Base-by-base conservation (phyloP, 2,329 filamentous ascomycete genomes). In the Ceratocystis albifundus region DNA sequence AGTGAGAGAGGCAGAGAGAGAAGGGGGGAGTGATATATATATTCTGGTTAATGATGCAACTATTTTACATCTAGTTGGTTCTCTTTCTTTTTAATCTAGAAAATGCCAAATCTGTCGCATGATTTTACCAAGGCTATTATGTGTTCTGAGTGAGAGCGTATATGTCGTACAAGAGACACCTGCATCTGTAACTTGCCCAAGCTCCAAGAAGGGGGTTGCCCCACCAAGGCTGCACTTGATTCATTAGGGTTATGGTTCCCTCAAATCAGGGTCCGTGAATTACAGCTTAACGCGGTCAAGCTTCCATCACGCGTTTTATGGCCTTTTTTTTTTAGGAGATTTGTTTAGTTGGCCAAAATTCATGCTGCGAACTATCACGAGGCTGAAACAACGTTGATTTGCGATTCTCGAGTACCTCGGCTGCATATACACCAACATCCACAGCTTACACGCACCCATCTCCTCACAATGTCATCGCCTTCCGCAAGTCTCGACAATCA, bases 401-500 rank as follows among this genome's bases (percentile, higher is more conserved):
- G 12, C 36, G 8, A 41, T 41, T 41, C 36, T 41, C 36, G 36
- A 41, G 12, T 25, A 57, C 53, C 53, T 12, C n/a, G 10, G 25
- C 53, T 59, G 2, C 53, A 57, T n/a, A 12, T 30, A 36, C 55
- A n/a, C 55, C 30, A 10, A n/a, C 4, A 32, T 59, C 3, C 10
- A 36, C 28, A 3, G 28, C 55, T n/a, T 20, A 22, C 12, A 15
- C 41, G 36, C 30, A 44, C 62, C 4, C 25, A 17, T 12, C 30
- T 62, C 36, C 20, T 17, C 62, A 36, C 30, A 59, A 59, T 59
- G 62, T 50, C 62, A 15, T 64, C 62, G 4, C 62, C 62, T 20
- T 41, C 62, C 44, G 67, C 66, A 48, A 64, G 65, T 41, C 50
- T 68, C 44, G 67, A 68, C 20, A 48, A 66, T 32, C 67, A 65